Conservation (phyloP, 371 early-diverging fungal species). For the Circinella umbellata region DNA sequence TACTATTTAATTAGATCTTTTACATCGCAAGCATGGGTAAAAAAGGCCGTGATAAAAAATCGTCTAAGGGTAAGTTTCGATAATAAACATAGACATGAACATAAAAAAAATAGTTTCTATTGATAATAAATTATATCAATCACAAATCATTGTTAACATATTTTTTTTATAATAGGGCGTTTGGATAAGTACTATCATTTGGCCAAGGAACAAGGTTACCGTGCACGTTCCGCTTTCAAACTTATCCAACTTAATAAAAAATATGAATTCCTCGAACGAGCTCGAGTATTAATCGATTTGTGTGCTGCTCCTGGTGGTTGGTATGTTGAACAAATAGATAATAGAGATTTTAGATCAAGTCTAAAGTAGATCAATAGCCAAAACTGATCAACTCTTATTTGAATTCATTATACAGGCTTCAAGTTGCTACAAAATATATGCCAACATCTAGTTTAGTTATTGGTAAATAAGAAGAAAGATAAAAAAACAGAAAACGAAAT, state of each 20-base stretch:
- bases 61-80: conserved; percentile 14
- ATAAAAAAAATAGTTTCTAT: not conserved
- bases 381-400: conserved; percentile 1
- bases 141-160: not conserved
- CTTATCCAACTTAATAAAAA: conserved; percentile 99
- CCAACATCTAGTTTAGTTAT: conserved; percentile 91
- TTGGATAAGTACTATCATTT: conserved; percentile 99
- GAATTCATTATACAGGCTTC: conserved; percentile 61
- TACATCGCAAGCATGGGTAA: conserved; percentile 1
- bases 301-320: conserved; percentile 99
- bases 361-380: too few species aligned
- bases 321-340: conserved; percentile 47
- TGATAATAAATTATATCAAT: not conserved
- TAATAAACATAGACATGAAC: not conserved
- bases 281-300: conserved; percentile 95
- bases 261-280: conserved; percentile 93
- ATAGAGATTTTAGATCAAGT: too few species aligned
- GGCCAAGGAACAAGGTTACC: conserved; percentile 99
- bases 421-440: conserved; percentile 98
- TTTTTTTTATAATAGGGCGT: conserved; percentile 66
- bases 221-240: conserved; percentile 99
- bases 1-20: too few species aligned
- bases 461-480: conserved; percentile 52
- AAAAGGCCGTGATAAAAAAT: conserved; percentile 16
- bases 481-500: too few species aligned